These are phyloP conservation scores for Skeletonema costatum DNA, from an alignment of 108 stramenopile genomes.

Conservation along the genomic window DNA sequence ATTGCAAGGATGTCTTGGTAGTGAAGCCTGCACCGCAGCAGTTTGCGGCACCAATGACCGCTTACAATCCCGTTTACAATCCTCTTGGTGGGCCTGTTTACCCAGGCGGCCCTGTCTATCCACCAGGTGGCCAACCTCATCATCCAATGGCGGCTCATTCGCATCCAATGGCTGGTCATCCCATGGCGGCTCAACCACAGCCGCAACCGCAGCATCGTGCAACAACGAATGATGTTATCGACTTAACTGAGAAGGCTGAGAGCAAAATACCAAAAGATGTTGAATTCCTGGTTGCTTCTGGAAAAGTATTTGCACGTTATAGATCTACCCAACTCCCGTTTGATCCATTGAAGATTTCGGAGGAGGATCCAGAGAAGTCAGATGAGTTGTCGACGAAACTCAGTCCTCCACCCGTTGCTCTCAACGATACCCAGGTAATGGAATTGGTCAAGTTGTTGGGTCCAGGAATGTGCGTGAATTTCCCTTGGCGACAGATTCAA, in stretches of 20 bases:
- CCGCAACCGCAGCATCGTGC: not conserved
- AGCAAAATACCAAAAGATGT: conserved; percentile 14
- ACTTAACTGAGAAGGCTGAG: not conserved
- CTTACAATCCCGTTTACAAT: not conserved
- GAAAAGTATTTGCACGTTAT: conserved; percentile 45
- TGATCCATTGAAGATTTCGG: conserved; percentile 24
- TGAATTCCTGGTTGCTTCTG: conserved; percentile 46
- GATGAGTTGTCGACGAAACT: not conserved
- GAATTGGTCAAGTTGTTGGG: conserved; percentile 41
- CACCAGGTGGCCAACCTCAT: not conserved
- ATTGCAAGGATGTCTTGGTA: not conserved
- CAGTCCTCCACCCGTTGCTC: conserved; percentile 23
- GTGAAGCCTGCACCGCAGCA: not conserved
- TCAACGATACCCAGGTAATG: conserved; percentile 19
- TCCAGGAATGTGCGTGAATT: conserved; percentile 33
- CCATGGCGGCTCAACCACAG: not conserved
- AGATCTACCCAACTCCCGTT: conserved; percentile 26
- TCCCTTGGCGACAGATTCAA: conserved; percentile 37
- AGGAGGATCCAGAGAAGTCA: not conserved
- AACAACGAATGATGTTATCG: not conserved
- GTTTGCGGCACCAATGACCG: not conserved
- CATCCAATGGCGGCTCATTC: not conserved
- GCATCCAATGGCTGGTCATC: not conserved
- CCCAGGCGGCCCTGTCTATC: not conserved
- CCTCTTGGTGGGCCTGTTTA: not conserved